Evolutionary conservation across 164 flowering plant genomes (phyloP), one percentile per base, ranked within the genome.

Genomic region (Vitis labrusca): DNA sequence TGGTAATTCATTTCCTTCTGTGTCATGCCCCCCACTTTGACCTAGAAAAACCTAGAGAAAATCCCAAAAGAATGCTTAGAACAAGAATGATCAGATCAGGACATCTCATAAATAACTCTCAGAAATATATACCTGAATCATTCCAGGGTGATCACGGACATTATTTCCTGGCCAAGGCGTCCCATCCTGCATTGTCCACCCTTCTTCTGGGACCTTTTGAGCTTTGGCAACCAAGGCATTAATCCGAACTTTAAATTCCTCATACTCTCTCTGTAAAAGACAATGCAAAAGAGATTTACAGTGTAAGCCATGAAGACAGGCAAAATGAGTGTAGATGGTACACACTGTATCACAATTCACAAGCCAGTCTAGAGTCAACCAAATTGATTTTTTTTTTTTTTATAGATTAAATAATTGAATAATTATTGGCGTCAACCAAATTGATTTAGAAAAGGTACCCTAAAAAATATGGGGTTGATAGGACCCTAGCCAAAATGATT

Each of bases 141-240:
- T 89, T 27, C 91, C 94, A 58, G 94, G 94, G 76, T 89, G 94
- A 76, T 89, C 94, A 14, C 91, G 75, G 54, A 80, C 82, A 74
- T 84, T 86, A 68, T 89, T 89, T n/a, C 94, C 94, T 15, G 94
- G 94, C 91, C 94, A 89, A 13, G 79, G 87, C 58, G 89, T 86
- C 57, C 94, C 94, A 74, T 89, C 94, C 69, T 88, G 90, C 94
- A 89, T 86, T 10, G 85, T 84, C 91, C 93, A 89, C 37, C 93
- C 93, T 73, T 85, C 91, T 70, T 89, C 91, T 50, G 93, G 93
- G 30, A 84, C 91, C 78, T 87, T 86, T 65, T 83, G 85, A 48
- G 92, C 89, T 69, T 80, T 89, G 27, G 92, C 86, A 77, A 86
- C 92, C 77, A 89, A 79, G 44, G 86, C 87, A 80, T 89, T 89